Conservation (phyloP, 805 yeast species). For the Kodamaea restingae region DNA sequence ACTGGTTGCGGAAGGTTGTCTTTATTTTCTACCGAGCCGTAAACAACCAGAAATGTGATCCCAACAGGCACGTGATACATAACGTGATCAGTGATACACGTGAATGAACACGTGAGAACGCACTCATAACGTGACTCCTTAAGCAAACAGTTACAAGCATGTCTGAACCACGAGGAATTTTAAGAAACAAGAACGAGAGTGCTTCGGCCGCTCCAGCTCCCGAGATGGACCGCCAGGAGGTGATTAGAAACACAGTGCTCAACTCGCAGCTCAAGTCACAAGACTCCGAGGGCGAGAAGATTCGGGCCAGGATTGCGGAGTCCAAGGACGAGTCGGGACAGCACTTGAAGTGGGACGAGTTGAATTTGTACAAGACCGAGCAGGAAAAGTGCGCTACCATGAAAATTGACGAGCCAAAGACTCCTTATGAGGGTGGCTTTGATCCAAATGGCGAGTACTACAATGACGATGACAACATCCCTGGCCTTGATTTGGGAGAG, state of each 20-base stretch:
- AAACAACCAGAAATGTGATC: background rate
- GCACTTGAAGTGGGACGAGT: slow-evolving; percentile 80
- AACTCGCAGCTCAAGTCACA: slow-evolving; percentile 55
- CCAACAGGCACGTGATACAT: too few relatives aligned
- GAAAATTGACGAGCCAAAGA: slow-evolving; percentile 92
- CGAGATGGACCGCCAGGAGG: slow-evolving; percentile 61
- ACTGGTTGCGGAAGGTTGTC: background rate
- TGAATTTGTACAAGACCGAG: slow-evolving; percentile 68
- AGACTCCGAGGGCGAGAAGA: slow-evolving; percentile 39
- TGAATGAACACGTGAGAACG: too few relatives aligned
- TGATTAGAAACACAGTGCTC: slow-evolving; percentile 70
- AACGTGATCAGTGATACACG: too few relatives aligned
- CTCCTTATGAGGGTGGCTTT: slow-evolving; percentile 90
- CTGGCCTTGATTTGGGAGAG: slow-evolving; percentile 55
- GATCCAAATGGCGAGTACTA: slow-evolving; percentile 80
- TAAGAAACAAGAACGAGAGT: slow-evolving; percentile 42
- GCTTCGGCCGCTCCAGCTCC: slow-evolving; percentile 5
- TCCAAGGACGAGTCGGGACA: slow-evolving; percentile 28
- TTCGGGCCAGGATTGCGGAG: slow-evolving; percentile 44
- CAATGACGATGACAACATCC: slow-evolving; percentile 37
- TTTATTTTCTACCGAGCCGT: background rate
- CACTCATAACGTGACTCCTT: background rate
- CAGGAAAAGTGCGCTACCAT: slow-evolving; percentile 68
- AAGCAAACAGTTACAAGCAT: background rate
- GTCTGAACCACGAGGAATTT: slow-evolving; percentile 39